phyloP scores from a whole-genome alignment of 805 yeast species.

The Yarrowia sp. region DNA sequence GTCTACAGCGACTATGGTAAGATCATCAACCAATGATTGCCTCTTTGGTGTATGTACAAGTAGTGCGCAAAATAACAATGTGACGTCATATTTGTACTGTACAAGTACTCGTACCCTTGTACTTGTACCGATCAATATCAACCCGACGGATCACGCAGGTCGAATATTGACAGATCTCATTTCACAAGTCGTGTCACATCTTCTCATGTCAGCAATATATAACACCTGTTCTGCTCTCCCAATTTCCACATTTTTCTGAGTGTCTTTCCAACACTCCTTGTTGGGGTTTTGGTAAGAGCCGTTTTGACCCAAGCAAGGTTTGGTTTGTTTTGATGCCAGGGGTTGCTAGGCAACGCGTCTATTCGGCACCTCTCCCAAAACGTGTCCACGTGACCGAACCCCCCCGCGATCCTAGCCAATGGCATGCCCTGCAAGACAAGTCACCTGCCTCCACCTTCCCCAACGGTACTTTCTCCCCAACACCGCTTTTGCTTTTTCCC shows the following conservation, averaged over 20 bases:
- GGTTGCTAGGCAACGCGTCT: slow-evolving; percentile 13
- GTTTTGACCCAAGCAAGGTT: background rate
- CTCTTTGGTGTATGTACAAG: too few species aligned
- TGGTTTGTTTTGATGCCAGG: slow-evolving; percentile 8
- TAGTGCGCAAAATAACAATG: too few species aligned
- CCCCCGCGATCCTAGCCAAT: background rate
- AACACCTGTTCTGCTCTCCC: background rate
- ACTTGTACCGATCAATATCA: too few species aligned
- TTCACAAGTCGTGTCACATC: too few species aligned
- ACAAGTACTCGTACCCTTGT: too few species aligned
- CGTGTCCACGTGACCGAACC: background rate
- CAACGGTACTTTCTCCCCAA: background rate
- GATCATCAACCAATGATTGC: too few species aligned
- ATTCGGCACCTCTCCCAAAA: background rate
- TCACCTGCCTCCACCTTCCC: background rate
- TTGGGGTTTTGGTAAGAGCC: slow-evolving; percentile 4
- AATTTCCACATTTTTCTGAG: background rate
- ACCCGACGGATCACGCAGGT: too few species aligned
- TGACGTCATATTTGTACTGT: too few species aligned
- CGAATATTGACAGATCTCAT: too few species aligned
- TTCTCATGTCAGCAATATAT: background rate
- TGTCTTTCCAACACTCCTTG: background rate
- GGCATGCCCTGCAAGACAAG: background rate
- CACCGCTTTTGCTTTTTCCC: slow-evolving; percentile 2
- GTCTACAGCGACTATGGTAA: too few species aligned